Base-by-base conservation (phyloP, 257 asterid species). In the Jacaranda copaia region DNA sequence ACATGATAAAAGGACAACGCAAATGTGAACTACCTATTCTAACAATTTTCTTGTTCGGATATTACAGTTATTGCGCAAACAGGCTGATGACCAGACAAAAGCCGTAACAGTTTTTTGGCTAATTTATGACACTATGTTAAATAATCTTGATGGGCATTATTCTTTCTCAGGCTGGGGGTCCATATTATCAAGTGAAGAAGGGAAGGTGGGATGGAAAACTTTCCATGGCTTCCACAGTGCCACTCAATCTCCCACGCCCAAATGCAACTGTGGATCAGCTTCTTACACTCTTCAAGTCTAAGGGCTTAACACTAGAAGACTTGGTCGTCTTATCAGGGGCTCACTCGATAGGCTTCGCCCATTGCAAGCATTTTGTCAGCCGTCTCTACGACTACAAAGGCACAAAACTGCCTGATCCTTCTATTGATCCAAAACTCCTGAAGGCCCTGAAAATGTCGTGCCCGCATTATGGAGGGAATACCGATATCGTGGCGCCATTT, bases 171-270 rank as follows among this genome's bases (percentile, higher is more conserved):
- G 74, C 89, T 2, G 98, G 98, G 69, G 99, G 99, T 32, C 99
- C 99, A 46, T 83, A 84, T 72, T 96, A 93, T 70, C 88, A 84
- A 86, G 99, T 96, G 80, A 96, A 88, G 85, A 96, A 93, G 80
- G 99, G 99, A 11, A 90, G 99, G 53, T 91, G 98, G 98, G 99
- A 96, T 52, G 99, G 98, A 20, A 93, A 87, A 73, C 49, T 89
- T 15, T 93, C 99, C 6, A 51, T 79, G 79, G 97, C 99, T 6
- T 87, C 96, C 6, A 73, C 87, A 74, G 98, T 91, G 8, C 81
- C 70, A 25, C 20, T 85, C 76, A 91, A 93, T 83, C 93, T 96
- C 48, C 99, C 99, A 3, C 86, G 75, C 0, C 78, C 97, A 35
- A 96, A 96, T 15, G 82, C 97, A 51, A 90, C 95, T 0, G 43